Evolutionary conservation across 2,329 filamentous ascomycete genomes (phyloP).

Genomic region (Penicillium sp.): DNA sequence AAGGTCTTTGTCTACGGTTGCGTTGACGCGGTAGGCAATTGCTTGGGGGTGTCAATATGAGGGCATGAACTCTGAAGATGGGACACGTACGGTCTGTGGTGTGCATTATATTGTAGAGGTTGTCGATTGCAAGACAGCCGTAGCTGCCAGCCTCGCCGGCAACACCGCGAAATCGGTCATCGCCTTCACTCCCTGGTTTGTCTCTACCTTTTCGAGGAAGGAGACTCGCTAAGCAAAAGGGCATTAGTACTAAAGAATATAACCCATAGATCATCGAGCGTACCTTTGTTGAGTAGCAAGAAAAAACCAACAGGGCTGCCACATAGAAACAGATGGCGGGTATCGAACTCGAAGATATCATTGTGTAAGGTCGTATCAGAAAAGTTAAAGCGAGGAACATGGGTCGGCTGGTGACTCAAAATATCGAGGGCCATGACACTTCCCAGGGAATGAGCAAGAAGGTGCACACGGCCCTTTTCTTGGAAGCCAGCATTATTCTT

Average conservation of each 20-base stretch:
- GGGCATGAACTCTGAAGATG: not conserved
- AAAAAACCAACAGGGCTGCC: conserved; percentile 94
- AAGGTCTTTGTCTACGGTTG: conserved; percentile 79
- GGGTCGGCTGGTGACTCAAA: conserved; percentile 81
- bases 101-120: conserved; percentile 90
- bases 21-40: conserved; percentile 89
- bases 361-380: conserved; percentile 41
- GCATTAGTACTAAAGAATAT: conserved; percentile 9
- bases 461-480: conserved; percentile 76
- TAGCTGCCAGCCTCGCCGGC: conserved; percentile 78
- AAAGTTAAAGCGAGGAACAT: conserved; percentile 53
- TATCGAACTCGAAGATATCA: conserved; percentile 84
- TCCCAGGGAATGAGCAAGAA: conserved; percentile 90
- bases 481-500: conserved; percentile 86
- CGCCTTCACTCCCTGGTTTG: conserved; percentile 71
- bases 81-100: conserved; percentile 57
- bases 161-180: conserved; percentile 60
- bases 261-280: conserved; percentile 16
- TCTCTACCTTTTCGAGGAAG: conserved; percentile 71
- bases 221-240: conserved; percentile 51
- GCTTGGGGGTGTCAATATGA: conserved; percentile 56
- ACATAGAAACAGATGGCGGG: conserved; percentile 80
- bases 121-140: conserved; percentile 90
- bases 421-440: conserved; percentile 94
- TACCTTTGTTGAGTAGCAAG: conserved; percentile 71